These are phyloP conservation scores for Amanita phalloides DNA, from an alignment of 768 basidiomycete species.

Conservation along the genomic window DNA sequence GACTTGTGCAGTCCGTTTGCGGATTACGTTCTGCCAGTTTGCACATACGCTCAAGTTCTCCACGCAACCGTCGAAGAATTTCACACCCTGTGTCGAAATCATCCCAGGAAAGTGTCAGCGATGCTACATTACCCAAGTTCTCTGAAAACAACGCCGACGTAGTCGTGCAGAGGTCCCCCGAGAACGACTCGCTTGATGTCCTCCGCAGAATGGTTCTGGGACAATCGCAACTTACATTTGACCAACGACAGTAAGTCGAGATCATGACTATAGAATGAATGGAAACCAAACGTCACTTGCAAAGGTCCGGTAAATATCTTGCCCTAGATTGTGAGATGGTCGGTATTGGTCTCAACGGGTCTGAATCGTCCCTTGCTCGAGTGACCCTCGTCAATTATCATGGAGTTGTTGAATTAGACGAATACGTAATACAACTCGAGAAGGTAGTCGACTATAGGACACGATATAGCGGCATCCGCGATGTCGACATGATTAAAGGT, in stretches of 20 bases:
- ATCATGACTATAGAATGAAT: not conserved
- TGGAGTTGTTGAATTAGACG: constrained; percentile 72
- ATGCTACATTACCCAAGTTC: not conserved
- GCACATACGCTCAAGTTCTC: not conserved
- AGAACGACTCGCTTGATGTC: constrained; percentile 34
- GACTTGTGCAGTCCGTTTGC: constrained; percentile 1
- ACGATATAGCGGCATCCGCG: constrained; percentile 76
- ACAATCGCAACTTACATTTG: constrained; percentile 24
- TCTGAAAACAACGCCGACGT: not conserved
- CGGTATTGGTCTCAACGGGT: constrained; percentile 77
- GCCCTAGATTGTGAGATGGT: constrained; percentile 98
- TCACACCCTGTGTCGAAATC: not conserved
- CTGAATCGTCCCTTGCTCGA: constrained; percentile 78
- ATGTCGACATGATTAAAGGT: constrained; percentile 64
- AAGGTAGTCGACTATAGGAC: constrained; percentile 91
- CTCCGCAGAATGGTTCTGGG: constrained; percentile 48
- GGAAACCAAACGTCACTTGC: not conserved
- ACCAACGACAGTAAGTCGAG: constrained; percentile 33
- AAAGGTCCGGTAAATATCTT: constrained; percentile 61
- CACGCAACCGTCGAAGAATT: constrained; percentile 13
- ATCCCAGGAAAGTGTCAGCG: not conserved
- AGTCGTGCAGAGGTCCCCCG: constrained; percentile 15
- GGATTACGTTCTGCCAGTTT: constrained; percentile 7
- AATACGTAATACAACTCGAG: constrained; percentile 79
- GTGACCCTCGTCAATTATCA: constrained; percentile 87